Evolutionary conservation across 305 asterid genomes (phyloP), one percentile per base, ranked within the genome.

Genomic region (Rubia balearica): DNA sequence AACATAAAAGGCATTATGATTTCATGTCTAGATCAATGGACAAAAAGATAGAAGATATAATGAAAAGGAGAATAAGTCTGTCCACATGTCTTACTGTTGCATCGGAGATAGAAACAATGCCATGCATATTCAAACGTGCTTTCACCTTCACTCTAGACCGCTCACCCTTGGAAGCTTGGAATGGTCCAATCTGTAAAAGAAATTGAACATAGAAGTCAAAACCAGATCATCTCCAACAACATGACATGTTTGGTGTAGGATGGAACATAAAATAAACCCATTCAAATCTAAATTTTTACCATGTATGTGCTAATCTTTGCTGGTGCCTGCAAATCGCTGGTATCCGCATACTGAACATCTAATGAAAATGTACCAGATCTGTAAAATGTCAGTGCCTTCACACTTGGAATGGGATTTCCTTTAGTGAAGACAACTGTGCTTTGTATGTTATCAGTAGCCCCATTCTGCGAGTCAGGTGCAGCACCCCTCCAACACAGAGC

Each of bases 301-400:
- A 92, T 90, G 80, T 90, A 91, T 38, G 90, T 84, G 81, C 99
- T 92, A 74, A 95, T 95, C 76, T 87, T 91, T 72, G 96, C 79
- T 0, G 92, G 95, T 71, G 87, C 95, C 76, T 91, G 96, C 82
- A 90, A 76, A 59, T 88, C 99, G 67, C 81, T 83, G 67, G 73
- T 88, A 81, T 95, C 99, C 70, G 92, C 90, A 83, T 90, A 95
- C 56, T 83, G 90, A 14, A 88, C 85, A 78, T 89, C 97, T 53
- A 91, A 53, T 1, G 90, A 68, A 79, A 91, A 95, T 56, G 96
- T 88, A 38, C 87, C 88, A 70, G 98, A 78, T 77, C 96, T 80
- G 76, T 86, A 91, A 85, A 95, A 91, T 36, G 99, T 95, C 86
- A 90, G 81, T 22, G 96, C 96, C 85, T 95, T 95, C 80, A 88